Base-by-base conservation (phyloP, 768 basidiomycete species). In the Rhodosporidiobolus odoratus region DNA sequence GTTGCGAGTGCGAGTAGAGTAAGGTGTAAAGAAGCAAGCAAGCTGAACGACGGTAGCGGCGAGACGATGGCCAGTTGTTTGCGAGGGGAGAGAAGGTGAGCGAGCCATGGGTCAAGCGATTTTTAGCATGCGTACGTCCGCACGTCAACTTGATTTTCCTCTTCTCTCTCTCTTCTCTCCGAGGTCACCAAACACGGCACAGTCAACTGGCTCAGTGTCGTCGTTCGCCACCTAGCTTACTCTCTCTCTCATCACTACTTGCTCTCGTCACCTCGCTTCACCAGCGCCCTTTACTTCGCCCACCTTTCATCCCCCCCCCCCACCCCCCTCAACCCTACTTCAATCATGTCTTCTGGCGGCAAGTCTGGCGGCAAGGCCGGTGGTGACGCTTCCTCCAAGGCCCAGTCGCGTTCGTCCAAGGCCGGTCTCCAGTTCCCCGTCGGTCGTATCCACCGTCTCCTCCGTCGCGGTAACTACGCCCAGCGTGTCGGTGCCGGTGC, bases 371-470 rank as follows among this genome's bases (percentile, higher is more conserved):
- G 75, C 65, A 78, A 78, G 68, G 79, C 80, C 48, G 81, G 80
- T 54, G 79, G 69, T 27, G 79, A 71, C 61, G 58, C 75, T 21
- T 56, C 53, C 32, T 57, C 67, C 67, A 69, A 69, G 68, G 38
- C 68, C 23, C 71, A 72, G 59, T 62, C 68, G 12, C 61, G 59
- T 45, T 68, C 72, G 17, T 59, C 62, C 64, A 73, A 72, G 45
- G 65, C 74, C 62, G 54, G 63, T 76, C 85, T 89, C 65, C 87
- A 89, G 79, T 90, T 92, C 83, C 91, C 91, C 63, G 90, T 92
- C 76, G 91, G 91, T 84, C 91, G 91, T 84, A 87, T 91, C 74
- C 88, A 89, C 80, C 85, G 90, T 79, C 81, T 88, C 27, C 77
- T 91, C 79, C 89, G 87, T 82, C 83, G 84, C 76, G 87, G 86